Evolutionary conservation across 768 basidiomycete species (phyloP).

Genomic region (Rhodotorula taiwanensis): DNA sequence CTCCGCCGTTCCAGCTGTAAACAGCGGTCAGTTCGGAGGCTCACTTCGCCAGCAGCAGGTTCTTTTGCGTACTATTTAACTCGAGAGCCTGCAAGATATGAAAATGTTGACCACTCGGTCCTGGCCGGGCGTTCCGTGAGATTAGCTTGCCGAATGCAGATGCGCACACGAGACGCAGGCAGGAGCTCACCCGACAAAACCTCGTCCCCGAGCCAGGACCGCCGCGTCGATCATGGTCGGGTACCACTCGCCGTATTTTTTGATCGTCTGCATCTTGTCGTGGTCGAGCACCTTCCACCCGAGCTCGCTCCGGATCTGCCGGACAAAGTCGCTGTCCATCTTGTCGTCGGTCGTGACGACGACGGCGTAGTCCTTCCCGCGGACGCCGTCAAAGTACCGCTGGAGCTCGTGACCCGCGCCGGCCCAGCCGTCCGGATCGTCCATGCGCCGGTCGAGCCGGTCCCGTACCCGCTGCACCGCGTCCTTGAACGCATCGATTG

Average conservation of each 20-base stretch:
- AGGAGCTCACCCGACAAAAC: constrained; percentile 14
- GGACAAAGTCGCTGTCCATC: constrained; percentile 52
- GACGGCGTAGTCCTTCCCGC: constrained; percentile 48
- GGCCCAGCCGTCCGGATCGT: constrained; percentile 13
- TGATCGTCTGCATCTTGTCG: constrained; percentile 48
- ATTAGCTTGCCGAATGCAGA: background rate
- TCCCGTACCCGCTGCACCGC: constrained; percentile 19
- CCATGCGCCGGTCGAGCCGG: constrained; percentile 14
- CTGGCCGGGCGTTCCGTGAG: background rate
- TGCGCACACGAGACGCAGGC: background rate
- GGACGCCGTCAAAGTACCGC: background rate
- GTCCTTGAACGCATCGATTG: constrained; percentile 19
- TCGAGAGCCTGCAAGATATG: constrained; percentile 14
- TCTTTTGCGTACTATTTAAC: constrained; percentile 31
- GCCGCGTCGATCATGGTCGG: constrained; percentile 23
- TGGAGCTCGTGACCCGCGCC: constrained; percentile 12
- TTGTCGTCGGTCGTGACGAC: constrained; percentile 60
- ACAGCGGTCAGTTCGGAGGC: background rate
- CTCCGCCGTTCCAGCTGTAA: constrained; percentile 28
- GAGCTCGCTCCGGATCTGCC: constrained; percentile 51
- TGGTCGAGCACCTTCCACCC: constrained; percentile 57
- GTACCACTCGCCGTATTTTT: constrained; percentile 39
- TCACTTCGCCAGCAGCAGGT: background rate
- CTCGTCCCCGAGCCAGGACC: constrained; percentile 2
- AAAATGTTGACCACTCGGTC: constrained; percentile 15